Evolutionary conservation across 2,329 filamentous ascomycete species (phyloP).

Genomic region (Biscogniauxia sp.): DNA sequence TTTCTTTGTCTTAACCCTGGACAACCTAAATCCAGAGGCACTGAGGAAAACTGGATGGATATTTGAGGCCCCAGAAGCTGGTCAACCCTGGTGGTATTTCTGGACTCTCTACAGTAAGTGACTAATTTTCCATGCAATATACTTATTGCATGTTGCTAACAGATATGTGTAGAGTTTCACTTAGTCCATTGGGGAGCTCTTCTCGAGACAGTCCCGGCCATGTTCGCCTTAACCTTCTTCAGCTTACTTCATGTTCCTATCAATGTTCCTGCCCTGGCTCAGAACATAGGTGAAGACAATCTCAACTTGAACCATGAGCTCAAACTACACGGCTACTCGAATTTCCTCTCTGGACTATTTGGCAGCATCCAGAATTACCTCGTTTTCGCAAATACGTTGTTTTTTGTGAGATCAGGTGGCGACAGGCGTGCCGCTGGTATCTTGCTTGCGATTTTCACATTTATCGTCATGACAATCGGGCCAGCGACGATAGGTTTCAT

Average conservation of each 20-base stretch:
- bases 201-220: constrained; percentile 81
- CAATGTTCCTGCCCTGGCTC: constrained; percentile 90
- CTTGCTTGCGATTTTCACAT: constrained; percentile 77
- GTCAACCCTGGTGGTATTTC: constrained; percentile 95
- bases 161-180: constrained; percentile 61
- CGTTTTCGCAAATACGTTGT: constrained; percentile 95
- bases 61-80: constrained; percentile 79
- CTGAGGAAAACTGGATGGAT: constrained; percentile 82
- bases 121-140: too few relatives aligned
- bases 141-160: constrained; percentile 21
- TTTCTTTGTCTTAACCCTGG: constrained; percentile 67
- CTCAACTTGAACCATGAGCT: constrained; percentile 88
- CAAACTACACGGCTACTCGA: constrained; percentile 89
- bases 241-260: constrained; percentile 96
- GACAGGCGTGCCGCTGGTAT: constrained; percentile 82
- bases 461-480: constrained; percentile 78
- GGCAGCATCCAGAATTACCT: constrained; percentile 97
- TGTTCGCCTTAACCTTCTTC: constrained; percentile 97
- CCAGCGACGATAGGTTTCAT: constrained; percentile 90
- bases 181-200: constrained; percentile 82
- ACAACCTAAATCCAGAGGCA: constrained; percentile 62
- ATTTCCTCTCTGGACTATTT: constrained; percentile 79
- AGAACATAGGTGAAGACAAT: constrained; percentile 89
- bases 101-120: constrained; percentile 92
- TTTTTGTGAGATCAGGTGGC: constrained; percentile 92